Conservation (phyloP, 1,284 basidiomycete species). For the Baeospora myosura region DNA sequence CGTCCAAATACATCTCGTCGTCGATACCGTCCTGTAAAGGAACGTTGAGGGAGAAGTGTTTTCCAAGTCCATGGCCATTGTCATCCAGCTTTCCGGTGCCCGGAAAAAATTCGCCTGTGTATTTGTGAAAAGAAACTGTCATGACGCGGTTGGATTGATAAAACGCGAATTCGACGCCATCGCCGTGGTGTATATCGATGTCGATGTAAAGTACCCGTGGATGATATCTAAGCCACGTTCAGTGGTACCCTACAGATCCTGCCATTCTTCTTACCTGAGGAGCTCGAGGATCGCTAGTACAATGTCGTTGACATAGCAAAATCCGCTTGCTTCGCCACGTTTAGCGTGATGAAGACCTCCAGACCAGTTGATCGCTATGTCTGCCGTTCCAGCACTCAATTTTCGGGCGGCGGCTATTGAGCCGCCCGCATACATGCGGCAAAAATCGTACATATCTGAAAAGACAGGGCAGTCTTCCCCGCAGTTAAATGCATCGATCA, state of each 20-base stretch:
- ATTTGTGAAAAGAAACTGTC: constrained; percentile 99
- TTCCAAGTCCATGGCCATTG: constrained; percentile 80
- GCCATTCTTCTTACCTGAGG: constrained; percentile 42
- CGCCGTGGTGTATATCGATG: constrained; percentile 96
- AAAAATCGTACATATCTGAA: constrained; percentile 88
- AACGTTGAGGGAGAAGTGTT: constrained; percentile 94
- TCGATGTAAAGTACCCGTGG: constrained; percentile 93
- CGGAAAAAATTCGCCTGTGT: constrained; percentile 97
- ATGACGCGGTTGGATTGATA: constrained; percentile 97
- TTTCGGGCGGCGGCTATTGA: constrained; percentile 88
- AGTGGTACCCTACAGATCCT: background rate
- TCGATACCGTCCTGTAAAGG: constrained; percentile 96
- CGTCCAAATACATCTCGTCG: constrained; percentile 90
- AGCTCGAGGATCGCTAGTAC: constrained; percentile 91
- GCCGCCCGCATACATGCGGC: constrained; percentile 85
- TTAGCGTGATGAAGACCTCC: constrained; percentile 95
- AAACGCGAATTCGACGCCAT: constrained; percentile 96
- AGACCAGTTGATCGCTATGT: constrained; percentile 97
- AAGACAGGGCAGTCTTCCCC: constrained; percentile 95
- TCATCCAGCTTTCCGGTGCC: constrained; percentile 92
- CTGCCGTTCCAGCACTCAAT: constrained; percentile 78
- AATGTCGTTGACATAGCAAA: constrained; percentile 96
- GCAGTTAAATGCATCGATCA: constrained; percentile 81
- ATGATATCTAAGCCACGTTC: constrained; percentile 54
- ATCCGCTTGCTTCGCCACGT: constrained; percentile 91